These are phyloP conservation scores for Boletales sp. DNA, from an alignment of 768 basidiomycete species.

Conservation along the genomic window DNA sequence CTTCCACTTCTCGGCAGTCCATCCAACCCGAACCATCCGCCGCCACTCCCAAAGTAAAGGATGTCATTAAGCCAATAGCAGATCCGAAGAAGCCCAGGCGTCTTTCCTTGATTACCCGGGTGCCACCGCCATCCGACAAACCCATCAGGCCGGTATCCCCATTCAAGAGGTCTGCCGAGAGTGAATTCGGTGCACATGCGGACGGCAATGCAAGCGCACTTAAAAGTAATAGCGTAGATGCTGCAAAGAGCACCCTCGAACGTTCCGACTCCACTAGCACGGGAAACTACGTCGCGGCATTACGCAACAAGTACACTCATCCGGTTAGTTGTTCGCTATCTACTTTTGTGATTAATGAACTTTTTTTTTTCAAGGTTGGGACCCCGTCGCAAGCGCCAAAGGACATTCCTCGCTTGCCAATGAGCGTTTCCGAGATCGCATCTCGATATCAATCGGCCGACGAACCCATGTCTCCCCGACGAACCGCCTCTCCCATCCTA, in stretches of 20 bases:
- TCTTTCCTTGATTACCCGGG: slow-evolving; percentile 19
- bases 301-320: slow-evolving; percentile 60
- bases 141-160: slow-evolving; percentile 11
- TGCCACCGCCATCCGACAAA: slow-evolving; percentile 16
- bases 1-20: slow-evolving; percentile 7
- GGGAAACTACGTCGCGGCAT: slow-evolving; percentile 62
- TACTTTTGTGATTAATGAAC: slow-evolving; percentile 1
- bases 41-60: neutral
- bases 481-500: slow-evolving; percentile 33
- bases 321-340: slow-evolving; percentile 38
- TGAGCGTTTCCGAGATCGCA: slow-evolving; percentile 62
- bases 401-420: slow-evolving; percentile 60
- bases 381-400: slow-evolving; percentile 52
- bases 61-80: neutral
- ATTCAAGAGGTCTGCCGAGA: slow-evolving; percentile 25
- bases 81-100: slow-evolving; percentile 15
- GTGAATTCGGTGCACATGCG: slow-evolving; percentile 32
- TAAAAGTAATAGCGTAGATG: slow-evolving; percentile 31
- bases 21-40: neutral
- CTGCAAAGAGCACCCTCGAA: slow-evolving; percentile 37
- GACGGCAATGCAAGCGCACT: slow-evolving; percentile 16
- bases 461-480: slow-evolving; percentile 40
- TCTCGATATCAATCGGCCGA: slow-evolving; percentile 54
- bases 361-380: slow-evolving; percentile 38
- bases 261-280: slow-evolving; percentile 53